Base-by-base conservation (phyloP, 495 filamentous ascomycete species). In the Saxophila tyrrhenica region DNA sequence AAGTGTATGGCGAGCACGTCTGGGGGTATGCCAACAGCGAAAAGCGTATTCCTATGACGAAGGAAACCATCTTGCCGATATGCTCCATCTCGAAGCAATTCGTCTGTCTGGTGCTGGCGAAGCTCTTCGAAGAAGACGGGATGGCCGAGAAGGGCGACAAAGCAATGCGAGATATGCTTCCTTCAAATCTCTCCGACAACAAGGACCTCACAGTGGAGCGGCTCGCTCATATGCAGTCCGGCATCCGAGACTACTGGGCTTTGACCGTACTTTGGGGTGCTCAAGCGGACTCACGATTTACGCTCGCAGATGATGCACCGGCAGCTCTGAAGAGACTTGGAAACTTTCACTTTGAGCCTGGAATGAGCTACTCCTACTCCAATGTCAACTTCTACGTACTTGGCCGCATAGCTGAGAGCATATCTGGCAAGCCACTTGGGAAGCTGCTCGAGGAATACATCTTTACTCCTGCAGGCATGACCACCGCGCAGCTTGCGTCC, bases 61-160 rank as follows among this genome's bases (percentile, higher is more conserved):
- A 45, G 0, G 24, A 32, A 24, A 59, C 56, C 15, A 21, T 32
- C 20, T 50, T 59, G 23, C 56, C 56, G 7, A 51, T 59, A 16
- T 59, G 56, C 39, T 59, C 56, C 13, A 59, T 59, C 38, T 59
- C 56, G 29, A 59, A 59, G 29, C 56, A 59, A 25, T 54, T 59
- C 50, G 51, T 59, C 1, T 59, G 56, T 22, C 47, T 59, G 1
- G 25, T 29, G 32, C 13, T 54, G 51, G 22, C 32, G 0, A 15
- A 19, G 9, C 39, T 59, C 20, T 32, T 44, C 22, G 29, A 35
- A 35, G 29, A 35, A 35, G 29, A 35, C 29, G 13, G 29, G 7
- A 13, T 13, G 13, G 29, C 29, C 7, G 29, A 5, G 29, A 35
- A 35, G 29, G 29, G 7, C 5, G 29, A 35, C 29, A 13, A 5